Evolutionary conservation across 371 early-diverging fungal species (phyloP).

Genomic region (Catenaria anguillulae): DNA sequence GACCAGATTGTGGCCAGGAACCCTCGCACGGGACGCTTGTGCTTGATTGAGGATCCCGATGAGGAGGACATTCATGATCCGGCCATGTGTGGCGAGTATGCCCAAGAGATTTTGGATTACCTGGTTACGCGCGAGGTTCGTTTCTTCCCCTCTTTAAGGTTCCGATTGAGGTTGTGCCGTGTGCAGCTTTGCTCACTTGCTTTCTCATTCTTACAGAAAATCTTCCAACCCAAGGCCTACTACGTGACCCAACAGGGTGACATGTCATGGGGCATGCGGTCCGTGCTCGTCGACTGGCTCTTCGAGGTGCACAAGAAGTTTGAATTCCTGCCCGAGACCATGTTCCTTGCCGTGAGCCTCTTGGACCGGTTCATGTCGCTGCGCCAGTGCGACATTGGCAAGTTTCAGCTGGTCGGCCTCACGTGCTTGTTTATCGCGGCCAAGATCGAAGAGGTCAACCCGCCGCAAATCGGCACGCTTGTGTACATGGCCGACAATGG

Average conservation of each 20-base stretch:
- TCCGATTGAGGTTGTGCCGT: too few relatives aligned
- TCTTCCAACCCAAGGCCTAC: conserved; percentile 17
- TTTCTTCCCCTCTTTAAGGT: conserved; percentile 3
- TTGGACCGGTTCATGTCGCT: conserved; percentile 91
- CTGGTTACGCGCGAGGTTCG: conserved; percentile 56
- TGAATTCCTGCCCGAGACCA: conserved; percentile 86
- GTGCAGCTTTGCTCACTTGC: too few relatives aligned
- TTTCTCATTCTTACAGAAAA: too few relatives aligned
- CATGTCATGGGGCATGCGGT: conserved; percentile 86
- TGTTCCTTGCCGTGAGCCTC: conserved; percentile 86
- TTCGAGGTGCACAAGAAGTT: conserved; percentile 84
- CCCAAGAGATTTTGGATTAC: conserved; percentile 73
- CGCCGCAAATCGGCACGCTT: conserved; percentile 67
- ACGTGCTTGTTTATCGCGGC: conserved; percentile 84
- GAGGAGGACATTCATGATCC: conserved; percentile 56
- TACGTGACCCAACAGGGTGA: conserved; percentile 78
- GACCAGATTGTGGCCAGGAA: neutral
- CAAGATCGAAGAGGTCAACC: conserved; percentile 92
- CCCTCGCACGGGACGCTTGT: neutral
- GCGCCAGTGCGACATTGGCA: conserved; percentile 63
- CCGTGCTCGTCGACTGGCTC: conserved; percentile 81
- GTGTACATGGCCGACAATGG: conserved; percentile 61
- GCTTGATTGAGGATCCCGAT: conserved; percentile 20
- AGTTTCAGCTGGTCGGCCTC: conserved; percentile 94
- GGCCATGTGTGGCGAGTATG: conserved; percentile 82